These are phyloP conservation scores for Podila horticola DNA, from an alignment of 192 early-diverging fungal genomes.

Conservation along the genomic window DNA sequence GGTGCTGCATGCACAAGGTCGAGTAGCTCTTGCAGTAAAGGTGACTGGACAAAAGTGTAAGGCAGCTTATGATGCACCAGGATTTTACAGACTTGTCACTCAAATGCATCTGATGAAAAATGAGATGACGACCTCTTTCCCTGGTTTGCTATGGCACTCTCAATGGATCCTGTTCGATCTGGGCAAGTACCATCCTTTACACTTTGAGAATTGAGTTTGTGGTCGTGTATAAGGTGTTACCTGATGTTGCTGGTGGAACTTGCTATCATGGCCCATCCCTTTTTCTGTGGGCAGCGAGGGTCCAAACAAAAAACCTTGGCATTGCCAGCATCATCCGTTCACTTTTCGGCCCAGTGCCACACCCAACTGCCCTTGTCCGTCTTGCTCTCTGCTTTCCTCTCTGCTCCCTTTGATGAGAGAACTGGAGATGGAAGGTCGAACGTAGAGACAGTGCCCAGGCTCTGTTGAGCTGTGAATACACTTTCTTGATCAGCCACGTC, in stretches of 20 bases:
- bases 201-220: background rate
- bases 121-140: constrained; percentile 20
- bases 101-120: constrained; percentile 15
- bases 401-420: no score
- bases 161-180: constrained; percentile 7
- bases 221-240: constrained; percentile 1
- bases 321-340: background rate
- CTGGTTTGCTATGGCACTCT: constrained; percentile 5
- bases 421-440: no score
- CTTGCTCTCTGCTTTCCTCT: constrained; percentile 1
- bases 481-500: no score
- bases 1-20: constrained; percentile 23
- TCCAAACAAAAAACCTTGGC: constrained; percentile 1
- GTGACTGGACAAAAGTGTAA: constrained; percentile 16
- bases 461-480: no score
- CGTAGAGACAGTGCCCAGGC: no score
- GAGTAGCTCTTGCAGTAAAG: constrained; percentile 7
- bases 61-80: constrained; percentile 25
- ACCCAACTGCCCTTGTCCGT: constrained; percentile 3
- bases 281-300: background rate
- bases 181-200: background rate
- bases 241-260: constrained; percentile 15
- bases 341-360: constrained; percentile 9
- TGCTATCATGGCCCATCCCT: background rate
- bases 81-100: constrained; percentile 21